Evolutionary conservation across 208 protist genomes (phyloP), one percentile per base, ranked within the genome.

Genomic region (Endotrypanum monterogeii): DNA sequence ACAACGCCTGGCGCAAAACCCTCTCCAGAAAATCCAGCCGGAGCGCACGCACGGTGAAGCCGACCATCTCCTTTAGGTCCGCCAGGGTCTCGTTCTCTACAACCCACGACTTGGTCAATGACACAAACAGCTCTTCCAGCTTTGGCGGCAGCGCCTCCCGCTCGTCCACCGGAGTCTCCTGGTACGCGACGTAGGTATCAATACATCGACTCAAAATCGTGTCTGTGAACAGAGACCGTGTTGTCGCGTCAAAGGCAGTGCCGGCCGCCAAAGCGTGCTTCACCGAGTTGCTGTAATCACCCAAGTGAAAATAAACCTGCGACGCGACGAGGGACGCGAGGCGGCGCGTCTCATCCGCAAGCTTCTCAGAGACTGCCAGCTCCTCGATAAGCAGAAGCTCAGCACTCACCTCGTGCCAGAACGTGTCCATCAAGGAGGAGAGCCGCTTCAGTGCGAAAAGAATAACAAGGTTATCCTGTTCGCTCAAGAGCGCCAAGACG

Each of bases 281-380:
- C 58, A 99, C 93, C 12, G 98, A 95, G 56, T 99, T 94, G 69
- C 93, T 91, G 79, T 98, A 98, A 54, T 94, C 96, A 30, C 96
- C 96, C 25, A 99, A 91, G 82, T 99, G 98, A 83, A 99, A 99
- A 83, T 99, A 99, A 37, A 99, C 97, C 83, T 99, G 95, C 48
- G 94, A 98, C 1, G 93, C 90, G 39, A 99, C 88, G 4, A 99
- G 84, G 0, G 98, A 94, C 14, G 98, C 98, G 35, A 93, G 82
- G 44, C 84, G 71, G 41, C 91, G 88, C 8, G 89, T 93, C 50
- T 93, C 82, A 48, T 88, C 80, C 6, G 80, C 74, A 54, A 96
- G 73, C 37, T 68, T 79, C 25, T 56, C 75, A 11, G 90, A 88
- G 23, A 93, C 92, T 58, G 89, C 68, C 5, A 98, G 86, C 70